These are phyloP conservation scores for Fusarium brevicatenulatum DNA, from an alignment of 2,329 filamentous ascomycete species.

Conservation along the genomic window DNA sequence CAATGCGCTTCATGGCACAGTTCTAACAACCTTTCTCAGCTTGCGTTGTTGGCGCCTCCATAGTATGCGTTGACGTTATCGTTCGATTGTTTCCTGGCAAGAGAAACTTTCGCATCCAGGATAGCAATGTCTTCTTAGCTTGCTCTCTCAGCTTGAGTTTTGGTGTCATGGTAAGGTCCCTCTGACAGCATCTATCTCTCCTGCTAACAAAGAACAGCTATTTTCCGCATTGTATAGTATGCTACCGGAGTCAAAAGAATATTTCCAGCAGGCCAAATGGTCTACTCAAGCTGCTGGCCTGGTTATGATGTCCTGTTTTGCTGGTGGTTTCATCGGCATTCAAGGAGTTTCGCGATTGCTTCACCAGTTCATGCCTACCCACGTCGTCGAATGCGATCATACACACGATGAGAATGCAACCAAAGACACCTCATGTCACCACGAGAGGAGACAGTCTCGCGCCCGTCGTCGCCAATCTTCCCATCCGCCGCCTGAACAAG, in stretches of 20 bases:
- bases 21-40: slow-evolving; percentile 48
- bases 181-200: background rate
- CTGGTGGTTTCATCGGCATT: slow-evolving; percentile 78
- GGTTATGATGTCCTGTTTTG: slow-evolving; percentile 74
- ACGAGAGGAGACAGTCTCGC: slow-evolving; percentile 45
- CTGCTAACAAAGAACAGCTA: slow-evolving; percentile 65
- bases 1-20: background rate
- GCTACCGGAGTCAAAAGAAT: slow-evolving; percentile 85
- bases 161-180: slow-evolving; percentile 83
- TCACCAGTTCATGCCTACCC: slow-evolving; percentile 79
- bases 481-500: slow-evolving; percentile 40
- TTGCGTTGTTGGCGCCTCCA: slow-evolving; percentile 78
- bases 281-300: slow-evolving; percentile 74
- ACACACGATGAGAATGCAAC: slow-evolving; percentile 67
- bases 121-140: slow-evolving; percentile 88
- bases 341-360: slow-evolving; percentile 77
- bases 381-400: slow-evolving; percentile 84
- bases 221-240: slow-evolving; percentile 94
- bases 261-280: slow-evolving; percentile 76
- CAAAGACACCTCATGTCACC: slow-evolving; percentile 43
- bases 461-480: slow-evolving; percentile 48
- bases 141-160: slow-evolving; percentile 92
- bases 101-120: slow-evolving; percentile 84
- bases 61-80: slow-evolving; percentile 88
- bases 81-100: slow-evolving; percentile 78